A percentile compares a stretch with the other conserved stretches of the same genome.
These are phyloP conservation scores for Fusarium zealandicum DNA, from an alignment of 2,329 filamentous ascomycete species.

Conservation along the genomic window DNA sequence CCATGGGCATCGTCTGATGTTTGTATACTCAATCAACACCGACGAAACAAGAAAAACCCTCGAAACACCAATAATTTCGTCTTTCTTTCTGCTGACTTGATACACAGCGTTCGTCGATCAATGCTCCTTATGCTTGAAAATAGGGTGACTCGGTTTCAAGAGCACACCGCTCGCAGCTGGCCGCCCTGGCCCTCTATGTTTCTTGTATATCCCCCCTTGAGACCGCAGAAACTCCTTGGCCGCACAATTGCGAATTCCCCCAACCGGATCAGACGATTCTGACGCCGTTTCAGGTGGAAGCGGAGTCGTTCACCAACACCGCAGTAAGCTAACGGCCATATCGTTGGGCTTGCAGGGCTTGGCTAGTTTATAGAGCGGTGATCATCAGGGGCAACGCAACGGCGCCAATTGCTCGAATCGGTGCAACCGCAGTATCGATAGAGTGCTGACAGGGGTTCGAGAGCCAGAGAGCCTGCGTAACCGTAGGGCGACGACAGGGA, in stretches of 20 bases:
- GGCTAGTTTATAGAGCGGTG: background rate
- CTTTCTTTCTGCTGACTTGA: background rate
- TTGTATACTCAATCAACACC: too few species aligned
- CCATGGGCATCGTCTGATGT: too few species aligned
- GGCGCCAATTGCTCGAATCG: conserved; percentile 15
- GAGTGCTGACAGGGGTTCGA: background rate
- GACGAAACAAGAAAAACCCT: too few species aligned
- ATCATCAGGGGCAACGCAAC: conserved; percentile 6
- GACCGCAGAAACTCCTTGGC: conserved; percentile 6
- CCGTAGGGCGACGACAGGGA: background rate
- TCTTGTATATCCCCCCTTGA: conserved; percentile 10
- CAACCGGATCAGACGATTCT: conserved; percentile 24
- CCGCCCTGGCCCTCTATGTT: background rate
- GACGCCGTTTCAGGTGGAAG: conserved; percentile 29
- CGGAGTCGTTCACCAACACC: conserved; percentile 1
- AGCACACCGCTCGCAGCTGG: conserved; percentile 4
- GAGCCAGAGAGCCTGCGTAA: too few species aligned
- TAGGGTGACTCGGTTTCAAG: conserved; percentile 11
- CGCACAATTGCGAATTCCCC: conserved; percentile 14
- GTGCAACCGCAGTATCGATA: background rate
- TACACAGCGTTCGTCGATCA: background rate
- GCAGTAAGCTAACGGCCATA: background rate
- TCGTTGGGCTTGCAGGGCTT: background rate
- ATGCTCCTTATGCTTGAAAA: background rate
- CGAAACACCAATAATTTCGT: background rate